phyloP scores from a whole-genome alignment of 2,329 filamentous ascomycete genomes.

The Penicillium sp. region DNA sequence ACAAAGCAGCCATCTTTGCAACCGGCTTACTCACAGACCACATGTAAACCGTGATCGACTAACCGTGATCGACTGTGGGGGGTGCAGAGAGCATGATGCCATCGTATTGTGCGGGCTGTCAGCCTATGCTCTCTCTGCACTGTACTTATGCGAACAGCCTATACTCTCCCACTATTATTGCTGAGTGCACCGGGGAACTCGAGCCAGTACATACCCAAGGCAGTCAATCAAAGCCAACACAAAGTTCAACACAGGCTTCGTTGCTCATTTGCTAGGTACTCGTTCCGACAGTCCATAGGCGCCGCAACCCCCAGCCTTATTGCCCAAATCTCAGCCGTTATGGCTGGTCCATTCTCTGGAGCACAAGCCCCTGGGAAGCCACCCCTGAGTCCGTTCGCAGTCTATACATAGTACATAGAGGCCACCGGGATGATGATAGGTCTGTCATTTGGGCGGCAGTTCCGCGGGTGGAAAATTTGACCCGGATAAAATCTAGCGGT shows the following conservation, averaged over 20 bases:
- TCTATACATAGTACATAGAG: conserved; percentile 17
- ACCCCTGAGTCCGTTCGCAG: conserved; percentile 15
- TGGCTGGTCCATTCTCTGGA: not conserved
- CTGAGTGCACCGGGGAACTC: not conserved
- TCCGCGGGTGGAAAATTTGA: conserved; percentile 1
- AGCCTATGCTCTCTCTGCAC: not conserved
- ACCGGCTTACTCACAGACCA: conserved; percentile 3
- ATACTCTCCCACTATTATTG: not conserved
- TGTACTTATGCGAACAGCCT: not conserved
- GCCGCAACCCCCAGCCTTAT: not conserved
- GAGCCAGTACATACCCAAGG: not conserved
- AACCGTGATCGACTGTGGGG: conserved; percentile 5
- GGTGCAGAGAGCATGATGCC: conserved; percentile 8
- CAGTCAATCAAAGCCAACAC: not conserved
- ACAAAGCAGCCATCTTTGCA: conserved; percentile 4
- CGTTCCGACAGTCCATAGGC: not conserved
- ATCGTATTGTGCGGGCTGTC: conserved; percentile 2
- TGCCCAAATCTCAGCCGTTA: conserved; percentile 4
- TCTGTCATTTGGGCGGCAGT: conserved; percentile 13
- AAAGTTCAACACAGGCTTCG: not conserved
- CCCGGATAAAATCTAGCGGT: conserved; percentile 21
- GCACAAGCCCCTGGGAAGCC: conserved; percentile 9
- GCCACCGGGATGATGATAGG: conserved; percentile 15
- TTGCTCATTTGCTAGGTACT: not conserved
- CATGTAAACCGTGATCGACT: conserved; percentile 6